Evolutionary conservation across 176 grass and related monocot species (phyloP).

Genomic region (Avena sativa): DNA sequence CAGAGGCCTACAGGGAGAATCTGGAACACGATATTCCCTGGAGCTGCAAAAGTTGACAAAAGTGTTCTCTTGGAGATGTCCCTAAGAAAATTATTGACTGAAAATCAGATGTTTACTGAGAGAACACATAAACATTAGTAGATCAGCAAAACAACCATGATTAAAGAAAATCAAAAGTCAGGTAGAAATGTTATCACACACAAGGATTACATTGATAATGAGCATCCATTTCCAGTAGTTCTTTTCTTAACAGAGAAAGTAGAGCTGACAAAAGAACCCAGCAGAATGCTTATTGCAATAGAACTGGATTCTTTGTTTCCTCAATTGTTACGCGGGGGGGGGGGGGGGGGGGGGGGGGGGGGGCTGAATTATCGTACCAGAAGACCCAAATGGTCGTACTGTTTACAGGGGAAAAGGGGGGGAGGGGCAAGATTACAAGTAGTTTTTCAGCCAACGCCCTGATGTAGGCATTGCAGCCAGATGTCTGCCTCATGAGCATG

Average conservation of each 20-base stretch:
- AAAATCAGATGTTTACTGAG: constrained; percentile 30
- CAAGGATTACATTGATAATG: constrained; percentile 17
- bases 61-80: constrained; percentile 44
- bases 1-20: constrained; percentile 75
- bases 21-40: constrained; percentile 68
- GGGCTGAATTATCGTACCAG: too few species aligned
- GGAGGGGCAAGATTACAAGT: too few species aligned
- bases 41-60: constrained; percentile 43
- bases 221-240: not conserved
- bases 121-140: constrained; percentile 22
- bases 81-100: constrained; percentile 39
- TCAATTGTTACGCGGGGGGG: too few species aligned
- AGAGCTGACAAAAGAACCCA: not conserved
- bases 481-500: too few species aligned
- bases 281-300: not conserved
- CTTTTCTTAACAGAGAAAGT: constrained; percentile 12
- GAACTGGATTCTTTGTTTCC: not conserved
- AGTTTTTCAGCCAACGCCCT: too few species aligned
- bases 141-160: constrained; percentile 13
- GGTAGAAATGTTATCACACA: constrained; percentile 10
- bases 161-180: constrained; percentile 36
- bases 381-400: too few species aligned
- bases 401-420: too few species aligned
- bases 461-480: too few species aligned
- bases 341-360: too few species aligned